Percentiles rank a stretch among this genome's conserved stretches.
These are phyloP conservation scores for Murraya koenigii DNA, from an alignment of 345 rosid genomes.

Conservation along the genomic window DNA sequence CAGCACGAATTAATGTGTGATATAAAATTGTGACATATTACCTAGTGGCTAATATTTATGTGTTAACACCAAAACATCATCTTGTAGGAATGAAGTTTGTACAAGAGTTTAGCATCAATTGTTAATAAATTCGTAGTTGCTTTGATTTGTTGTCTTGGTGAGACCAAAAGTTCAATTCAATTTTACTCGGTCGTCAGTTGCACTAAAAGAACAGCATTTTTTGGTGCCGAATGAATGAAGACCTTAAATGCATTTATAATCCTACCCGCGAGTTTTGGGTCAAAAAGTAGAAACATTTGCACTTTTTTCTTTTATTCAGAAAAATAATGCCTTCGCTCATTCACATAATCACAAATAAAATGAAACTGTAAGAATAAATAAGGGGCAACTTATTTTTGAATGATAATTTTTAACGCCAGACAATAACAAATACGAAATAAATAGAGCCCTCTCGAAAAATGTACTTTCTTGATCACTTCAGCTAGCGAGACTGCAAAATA, in stretches of 20 bases:
- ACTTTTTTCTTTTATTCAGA: background rate
- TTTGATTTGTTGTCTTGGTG: background rate
- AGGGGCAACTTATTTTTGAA: background rate
- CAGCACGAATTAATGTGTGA: too few species aligned
- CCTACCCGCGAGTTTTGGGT: background rate
- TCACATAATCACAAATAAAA: too few species aligned
- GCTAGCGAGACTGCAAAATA: background rate
- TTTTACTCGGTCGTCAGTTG: background rate
- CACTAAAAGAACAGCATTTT: too few species aligned
- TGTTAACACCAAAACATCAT: too few species aligned
- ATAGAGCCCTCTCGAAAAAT: background rate
- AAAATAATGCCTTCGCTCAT: background rate
- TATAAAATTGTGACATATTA: too few species aligned
- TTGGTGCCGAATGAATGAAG: background rate
- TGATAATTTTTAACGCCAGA: background rate
- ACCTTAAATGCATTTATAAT: background rate
- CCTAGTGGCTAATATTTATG: too few species aligned
- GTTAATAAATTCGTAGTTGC: background rate
- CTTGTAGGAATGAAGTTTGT: too few species aligned
- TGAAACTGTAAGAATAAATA: background rate
- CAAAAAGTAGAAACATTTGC: background rate
- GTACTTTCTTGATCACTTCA: background rate
- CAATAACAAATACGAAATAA: background rate
- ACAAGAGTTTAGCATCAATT: too few species aligned
- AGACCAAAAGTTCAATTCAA: background rate